These are phyloP conservation scores for Polyporus arcularius DNA, from an alignment of 768 basidiomycete species.

Conservation along the genomic window DNA sequence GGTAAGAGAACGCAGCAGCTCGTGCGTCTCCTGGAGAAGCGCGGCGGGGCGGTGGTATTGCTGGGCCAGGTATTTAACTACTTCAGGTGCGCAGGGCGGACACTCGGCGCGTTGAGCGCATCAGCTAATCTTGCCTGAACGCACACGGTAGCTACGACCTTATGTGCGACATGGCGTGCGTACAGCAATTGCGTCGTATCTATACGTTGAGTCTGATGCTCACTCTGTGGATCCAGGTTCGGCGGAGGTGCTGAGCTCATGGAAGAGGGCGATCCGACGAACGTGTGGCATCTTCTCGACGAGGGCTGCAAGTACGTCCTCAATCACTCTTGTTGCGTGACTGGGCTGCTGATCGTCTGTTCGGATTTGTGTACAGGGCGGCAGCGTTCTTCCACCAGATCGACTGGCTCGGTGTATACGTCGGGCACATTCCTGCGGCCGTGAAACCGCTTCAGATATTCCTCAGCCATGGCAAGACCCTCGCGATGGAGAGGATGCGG, in stretches of 20 bases:
- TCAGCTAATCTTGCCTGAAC: background rate
- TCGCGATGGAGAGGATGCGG: constrained; percentile 12
- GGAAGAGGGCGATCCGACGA: too few relatives aligned
- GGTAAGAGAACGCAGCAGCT: constrained; percentile 40
- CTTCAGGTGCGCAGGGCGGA: constrained; percentile 36
- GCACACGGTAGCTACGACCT: constrained; percentile 37
- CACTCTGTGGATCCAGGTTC: background rate
- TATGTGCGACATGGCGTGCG: constrained; percentile 43
- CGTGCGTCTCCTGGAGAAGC: constrained; percentile 35
- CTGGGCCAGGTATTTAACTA: constrained; percentile 35
- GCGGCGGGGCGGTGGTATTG: constrained; percentile 27
- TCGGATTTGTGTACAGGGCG: too few relatives aligned
- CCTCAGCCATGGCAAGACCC: constrained; percentile 8
- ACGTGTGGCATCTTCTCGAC: too few relatives aligned
- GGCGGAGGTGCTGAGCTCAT: background rate
- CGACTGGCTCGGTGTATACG: too few relatives aligned
- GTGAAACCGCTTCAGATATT: background rate
- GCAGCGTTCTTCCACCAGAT: too few relatives aligned
- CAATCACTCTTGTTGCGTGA: too few relatives aligned
- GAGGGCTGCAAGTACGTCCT: too few relatives aligned
- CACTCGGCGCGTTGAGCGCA: background rate
- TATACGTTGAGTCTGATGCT: background rate
- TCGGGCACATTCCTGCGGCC: background rate
- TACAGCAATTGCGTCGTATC: too few relatives aligned
- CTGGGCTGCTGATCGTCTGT: too few relatives aligned